phyloP scores from a whole-genome alignment of 2,329 filamentous ascomycete species.

The Fusarium nelsonii region DNA sequence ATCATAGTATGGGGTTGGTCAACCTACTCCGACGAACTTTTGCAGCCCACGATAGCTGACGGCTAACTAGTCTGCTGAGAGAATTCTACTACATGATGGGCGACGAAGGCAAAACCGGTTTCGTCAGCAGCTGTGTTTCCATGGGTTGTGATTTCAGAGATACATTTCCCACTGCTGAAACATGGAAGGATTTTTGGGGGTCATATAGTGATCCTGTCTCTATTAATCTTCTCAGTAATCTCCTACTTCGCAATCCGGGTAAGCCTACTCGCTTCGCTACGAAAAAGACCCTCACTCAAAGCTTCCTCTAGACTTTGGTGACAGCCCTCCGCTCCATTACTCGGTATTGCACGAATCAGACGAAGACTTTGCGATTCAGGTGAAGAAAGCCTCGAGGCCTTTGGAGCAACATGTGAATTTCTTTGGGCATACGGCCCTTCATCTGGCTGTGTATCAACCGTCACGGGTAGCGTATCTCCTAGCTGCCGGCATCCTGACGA shows the following conservation, averaged over 20 bases:
- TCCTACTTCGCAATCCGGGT: not conserved
- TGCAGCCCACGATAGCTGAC: not conserved
- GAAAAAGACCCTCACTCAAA: not conserved
- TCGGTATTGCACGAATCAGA: not conserved
- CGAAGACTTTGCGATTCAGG: not conserved
- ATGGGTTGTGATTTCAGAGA: not conserved
- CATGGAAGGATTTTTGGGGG: rapidly evolving
- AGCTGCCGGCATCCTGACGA: not conserved
- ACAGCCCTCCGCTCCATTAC: not conserved
- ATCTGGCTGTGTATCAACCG: not conserved
- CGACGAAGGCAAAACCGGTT: too few species aligned
- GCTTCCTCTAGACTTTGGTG: not conserved
- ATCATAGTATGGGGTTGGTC: not conserved
- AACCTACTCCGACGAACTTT: not conserved
- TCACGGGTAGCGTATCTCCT: not conserved
- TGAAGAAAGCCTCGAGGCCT: rapidly evolving
- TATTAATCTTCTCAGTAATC: not conserved
- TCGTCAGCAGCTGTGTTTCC: not conserved
- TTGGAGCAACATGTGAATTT: conserved; percentile 1
- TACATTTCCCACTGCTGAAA: not conserved
- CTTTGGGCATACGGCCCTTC: conserved; percentile 11
- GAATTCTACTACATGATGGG: rapidly evolving
- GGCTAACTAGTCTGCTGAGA: not conserved
- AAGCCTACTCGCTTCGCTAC: not conserved
- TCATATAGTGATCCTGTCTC: not conserved